phyloP scores from a whole-genome alignment of 108 stramenopile species.

The Pinguiococcus pyrenoidosus region DNA sequence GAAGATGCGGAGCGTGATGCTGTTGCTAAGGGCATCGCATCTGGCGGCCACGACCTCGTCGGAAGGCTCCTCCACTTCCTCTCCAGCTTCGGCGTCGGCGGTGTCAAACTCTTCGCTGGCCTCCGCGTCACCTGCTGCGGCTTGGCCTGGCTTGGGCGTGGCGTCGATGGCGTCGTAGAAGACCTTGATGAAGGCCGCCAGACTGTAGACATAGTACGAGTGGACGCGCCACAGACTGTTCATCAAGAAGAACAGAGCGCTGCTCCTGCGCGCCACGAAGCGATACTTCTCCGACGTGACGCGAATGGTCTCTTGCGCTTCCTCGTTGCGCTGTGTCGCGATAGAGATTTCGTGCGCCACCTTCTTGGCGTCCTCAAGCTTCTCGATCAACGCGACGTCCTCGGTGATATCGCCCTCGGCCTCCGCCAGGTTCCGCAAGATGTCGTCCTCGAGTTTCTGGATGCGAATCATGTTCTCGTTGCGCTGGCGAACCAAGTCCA shows the following conservation, averaged over 20 bases:
- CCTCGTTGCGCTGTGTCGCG: too few relatives aligned
- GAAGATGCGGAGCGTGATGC: background rate
- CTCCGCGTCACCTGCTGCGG: too few relatives aligned
- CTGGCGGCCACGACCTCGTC: too few relatives aligned
- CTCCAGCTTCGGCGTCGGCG: too few relatives aligned
- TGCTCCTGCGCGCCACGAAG: conserved; percentile 3
- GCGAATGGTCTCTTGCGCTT: too few relatives aligned
- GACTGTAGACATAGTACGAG: conserved; percentile 27
- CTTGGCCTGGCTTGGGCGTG: too few relatives aligned
- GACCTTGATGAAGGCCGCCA: conserved; percentile 23
- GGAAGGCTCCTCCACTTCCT: too few relatives aligned
- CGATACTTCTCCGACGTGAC: conserved; percentile 10
- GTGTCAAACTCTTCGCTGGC: too few relatives aligned
- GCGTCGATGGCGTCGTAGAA: conserved; percentile 29
- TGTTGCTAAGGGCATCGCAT: too few relatives aligned
- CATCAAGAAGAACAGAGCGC: conserved; percentile 29
- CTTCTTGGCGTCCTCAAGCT: conserved; percentile 44
- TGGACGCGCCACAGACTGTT: conserved; percentile 25
- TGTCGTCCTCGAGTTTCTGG: conserved; percentile 38
- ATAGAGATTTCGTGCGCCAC: conserved; percentile 38
- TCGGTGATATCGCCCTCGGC: conserved; percentile 47
- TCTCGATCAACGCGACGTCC: conserved; percentile 42
- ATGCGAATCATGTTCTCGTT: background rate
- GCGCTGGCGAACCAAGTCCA: too few relatives aligned
- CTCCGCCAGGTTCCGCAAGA: conserved; percentile 41